These are phyloP conservation scores for Ochromonas danica DNA, from an alignment of 108 stramenopile genomes.

Conservation along the genomic window DNA sequence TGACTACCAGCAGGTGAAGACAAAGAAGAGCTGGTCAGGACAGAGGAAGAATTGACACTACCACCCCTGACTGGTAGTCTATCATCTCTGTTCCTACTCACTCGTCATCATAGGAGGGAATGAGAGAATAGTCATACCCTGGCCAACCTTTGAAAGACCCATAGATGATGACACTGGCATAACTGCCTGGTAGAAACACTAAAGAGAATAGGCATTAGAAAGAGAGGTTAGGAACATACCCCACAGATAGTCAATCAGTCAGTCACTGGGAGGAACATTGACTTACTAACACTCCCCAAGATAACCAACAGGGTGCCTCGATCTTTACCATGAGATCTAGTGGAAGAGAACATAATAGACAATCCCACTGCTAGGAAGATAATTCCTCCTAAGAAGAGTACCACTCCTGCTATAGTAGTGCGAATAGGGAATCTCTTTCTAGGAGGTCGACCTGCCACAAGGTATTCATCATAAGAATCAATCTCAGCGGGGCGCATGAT, in stretches of 20 bases:
- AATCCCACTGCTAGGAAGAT: neutral
- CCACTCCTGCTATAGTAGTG: neutral
- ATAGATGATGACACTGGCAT: slow-evolving; percentile 18
- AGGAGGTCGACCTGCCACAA: too few species aligned
- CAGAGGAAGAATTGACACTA: too few species aligned
- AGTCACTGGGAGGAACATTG: too few species aligned
- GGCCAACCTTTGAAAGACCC: slow-evolving; percentile 12
- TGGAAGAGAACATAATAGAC: neutral
- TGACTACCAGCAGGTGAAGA: too few species aligned
- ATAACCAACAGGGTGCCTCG: neutral
- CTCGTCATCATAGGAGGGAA: slow-evolving; percentile 31
- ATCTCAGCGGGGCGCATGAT: too few species aligned
- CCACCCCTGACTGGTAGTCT: too few species aligned
- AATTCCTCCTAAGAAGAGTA: neutral
- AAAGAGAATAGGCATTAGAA: neutral
- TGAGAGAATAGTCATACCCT: slow-evolving; percentile 18
- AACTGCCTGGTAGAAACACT: slow-evolving; percentile 36
- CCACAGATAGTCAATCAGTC: too few species aligned
- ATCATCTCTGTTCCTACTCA: too few species aligned
- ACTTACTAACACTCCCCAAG: neutral
- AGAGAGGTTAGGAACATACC: neutral
- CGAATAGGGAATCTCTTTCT: too few species aligned
- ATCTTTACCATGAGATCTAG: neutral
- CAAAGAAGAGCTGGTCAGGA: too few species aligned
- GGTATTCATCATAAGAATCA: too few species aligned